Conservation (phyloP, 2,329 filamentous ascomycete species). For the Fusarium nelsonii region DNA sequence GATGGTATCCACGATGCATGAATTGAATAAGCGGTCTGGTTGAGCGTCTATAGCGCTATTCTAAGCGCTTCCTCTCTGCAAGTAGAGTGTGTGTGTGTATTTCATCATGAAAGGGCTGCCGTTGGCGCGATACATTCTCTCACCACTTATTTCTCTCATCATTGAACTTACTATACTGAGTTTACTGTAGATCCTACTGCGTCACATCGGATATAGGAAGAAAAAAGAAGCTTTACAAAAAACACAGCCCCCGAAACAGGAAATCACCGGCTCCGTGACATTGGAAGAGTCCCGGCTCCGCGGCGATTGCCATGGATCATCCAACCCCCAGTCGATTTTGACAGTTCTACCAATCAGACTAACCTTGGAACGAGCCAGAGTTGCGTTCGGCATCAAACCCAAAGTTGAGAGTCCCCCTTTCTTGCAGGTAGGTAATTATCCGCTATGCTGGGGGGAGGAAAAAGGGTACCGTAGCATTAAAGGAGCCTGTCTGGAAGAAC, state of each 20-base stretch:
- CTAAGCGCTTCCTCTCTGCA: constrained; percentile 24
- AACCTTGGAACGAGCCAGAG: constrained; percentile 2
- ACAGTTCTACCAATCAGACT: neutral
- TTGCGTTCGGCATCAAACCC: constrained; percentile 1
- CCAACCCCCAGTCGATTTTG: neutral
- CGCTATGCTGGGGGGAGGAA: neutral
- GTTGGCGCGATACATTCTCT: constrained; percentile 17
- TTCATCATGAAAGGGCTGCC: constrained; percentile 25
- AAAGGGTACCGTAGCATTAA: neutral
- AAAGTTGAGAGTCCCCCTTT: neutral
- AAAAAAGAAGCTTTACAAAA: neutral
- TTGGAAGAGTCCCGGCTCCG: constrained; percentile 32
- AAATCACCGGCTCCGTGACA: constrained; percentile 31
- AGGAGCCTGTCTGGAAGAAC: neutral
- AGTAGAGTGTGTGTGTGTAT: neutral
- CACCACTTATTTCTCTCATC: neutral
- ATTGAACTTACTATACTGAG: neutral
- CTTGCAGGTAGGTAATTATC: neutral
- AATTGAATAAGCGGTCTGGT: constrained; percentile 13
- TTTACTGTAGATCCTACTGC: neutral
- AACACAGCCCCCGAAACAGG: constrained; percentile 6
- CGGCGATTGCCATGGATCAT: constrained; percentile 5
- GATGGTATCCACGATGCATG: constrained; percentile 8
- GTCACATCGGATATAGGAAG: constrained; percentile 13
- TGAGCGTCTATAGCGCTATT: constrained; percentile 23